These are phyloP conservation scores for Botrytis cinerea DNA, from an alignment of 2,329 filamentous ascomycete species.

Conservation along the genomic window DNA sequence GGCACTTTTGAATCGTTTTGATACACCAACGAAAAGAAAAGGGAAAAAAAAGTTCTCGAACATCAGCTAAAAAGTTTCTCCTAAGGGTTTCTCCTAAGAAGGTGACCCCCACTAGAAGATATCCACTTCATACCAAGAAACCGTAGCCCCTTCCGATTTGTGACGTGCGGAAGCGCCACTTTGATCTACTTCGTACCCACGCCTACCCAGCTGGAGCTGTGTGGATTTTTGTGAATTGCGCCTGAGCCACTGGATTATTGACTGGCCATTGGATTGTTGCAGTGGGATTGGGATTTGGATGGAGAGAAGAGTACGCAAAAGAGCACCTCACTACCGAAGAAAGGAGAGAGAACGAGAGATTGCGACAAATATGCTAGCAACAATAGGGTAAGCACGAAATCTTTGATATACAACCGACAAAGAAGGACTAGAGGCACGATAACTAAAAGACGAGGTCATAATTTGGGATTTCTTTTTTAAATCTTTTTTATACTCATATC, in stretches of 20 bases:
- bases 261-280: neutral
- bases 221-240: constrained; percentile 16
- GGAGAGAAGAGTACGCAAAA: constrained; percentile 12
- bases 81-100: neutral
- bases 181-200: constrained; percentile 18
- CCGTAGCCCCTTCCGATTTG: constrained; percentile 20
- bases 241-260: constrained; percentile 20
- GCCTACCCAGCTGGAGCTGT: constrained; percentile 5
- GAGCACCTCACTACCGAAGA: neutral
- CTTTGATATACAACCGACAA: neutral
- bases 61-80: constrained; percentile 14
- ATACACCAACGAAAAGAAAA: constrained; percentile 1
- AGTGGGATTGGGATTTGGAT: constrained; percentile 4
- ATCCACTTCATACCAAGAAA: constrained; percentile 11
- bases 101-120: neutral
- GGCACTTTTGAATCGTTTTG: neutral
- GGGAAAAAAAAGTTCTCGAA: constrained; percentile 15
- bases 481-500: neutral
- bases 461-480: constrained; percentile 6
- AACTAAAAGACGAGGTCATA: neutral
- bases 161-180: constrained; percentile 25
- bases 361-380: constrained; percentile 13
- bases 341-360: constrained; percentile 13
- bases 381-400: neutral
- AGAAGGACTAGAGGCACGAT: constrained; percentile 10